Conservation (phyloP, 495 filamentous ascomycete genomes). For the Talaromyces borbonicus region DNA sequence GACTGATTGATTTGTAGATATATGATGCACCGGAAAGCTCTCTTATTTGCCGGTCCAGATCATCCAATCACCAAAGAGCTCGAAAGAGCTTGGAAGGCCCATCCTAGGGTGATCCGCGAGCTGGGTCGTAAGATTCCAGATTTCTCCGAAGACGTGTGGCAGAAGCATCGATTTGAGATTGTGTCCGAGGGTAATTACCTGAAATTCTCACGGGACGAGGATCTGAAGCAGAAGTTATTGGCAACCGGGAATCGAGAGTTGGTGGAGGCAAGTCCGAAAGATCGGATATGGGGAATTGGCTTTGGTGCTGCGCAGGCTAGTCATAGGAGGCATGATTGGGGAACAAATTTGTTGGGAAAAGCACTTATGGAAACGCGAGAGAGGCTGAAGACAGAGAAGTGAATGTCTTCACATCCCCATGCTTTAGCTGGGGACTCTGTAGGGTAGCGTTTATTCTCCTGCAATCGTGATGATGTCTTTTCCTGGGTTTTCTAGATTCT, state of each 20-base stretch:
- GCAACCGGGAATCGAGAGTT: slow-evolving; percentile 49
- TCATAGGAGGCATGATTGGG: slow-evolving; percentile 43
- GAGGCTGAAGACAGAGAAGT: slow-evolving; percentile 24
- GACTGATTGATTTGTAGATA: slow-evolving; percentile 26
- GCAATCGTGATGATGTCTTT: no score
- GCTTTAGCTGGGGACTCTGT: no score
- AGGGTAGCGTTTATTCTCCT: no score
- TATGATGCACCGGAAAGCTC: slow-evolving; percentile 56
- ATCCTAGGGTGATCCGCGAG: slow-evolving; percentile 37
- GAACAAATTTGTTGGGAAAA: slow-evolving; percentile 58
- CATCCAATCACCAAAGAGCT: slow-evolving; percentile 26
- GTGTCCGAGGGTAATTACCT: slow-evolving; percentile 49
- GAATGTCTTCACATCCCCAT: no score
- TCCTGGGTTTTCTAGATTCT: no score
- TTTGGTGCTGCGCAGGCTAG: slow-evolving; percentile 41
- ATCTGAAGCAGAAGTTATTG: slow-evolving; percentile 38
- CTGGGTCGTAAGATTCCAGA: slow-evolving; percentile 46
- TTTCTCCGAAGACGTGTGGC: slow-evolving; percentile 47
- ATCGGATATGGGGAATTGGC: slow-evolving; percentile 61
- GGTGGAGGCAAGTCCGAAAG: slow-evolving; percentile 53
- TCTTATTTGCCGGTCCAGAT: slow-evolving; percentile 37
- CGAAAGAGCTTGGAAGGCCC: slow-evolving; percentile 14
- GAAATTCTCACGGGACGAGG: slow-evolving; percentile 44
- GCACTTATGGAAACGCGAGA: slow-evolving; percentile 39
- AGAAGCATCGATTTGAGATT: slow-evolving; percentile 39